These are phyloP conservation scores for Fraxinus greggii DNA, from an alignment of 305 asterid species.

Conservation along the genomic window DNA sequence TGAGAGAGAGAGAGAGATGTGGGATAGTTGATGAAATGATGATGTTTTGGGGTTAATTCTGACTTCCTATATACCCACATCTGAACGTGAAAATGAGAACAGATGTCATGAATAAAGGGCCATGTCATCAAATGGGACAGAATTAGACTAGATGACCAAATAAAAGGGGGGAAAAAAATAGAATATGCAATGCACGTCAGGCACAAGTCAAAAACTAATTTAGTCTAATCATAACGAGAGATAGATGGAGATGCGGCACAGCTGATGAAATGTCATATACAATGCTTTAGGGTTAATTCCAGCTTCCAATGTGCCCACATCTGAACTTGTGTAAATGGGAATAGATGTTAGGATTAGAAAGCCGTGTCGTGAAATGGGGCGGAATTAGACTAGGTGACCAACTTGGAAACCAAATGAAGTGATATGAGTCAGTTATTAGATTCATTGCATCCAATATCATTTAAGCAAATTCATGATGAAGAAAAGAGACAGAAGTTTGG, in stretches of 20 bases:
- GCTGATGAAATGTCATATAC: neutral
- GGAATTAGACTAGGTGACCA: neutral
- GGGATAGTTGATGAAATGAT: neutral
- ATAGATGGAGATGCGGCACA: neutral
- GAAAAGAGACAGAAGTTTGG: neutral
- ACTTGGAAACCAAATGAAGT: neutral
- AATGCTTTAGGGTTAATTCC: neutral
- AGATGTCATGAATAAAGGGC: neutral
- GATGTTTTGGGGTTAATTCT: neutral
- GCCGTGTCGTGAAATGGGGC: neutral
- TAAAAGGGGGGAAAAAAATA: neutral
- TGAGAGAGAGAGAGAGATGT: neutral
- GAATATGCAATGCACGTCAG: neutral
- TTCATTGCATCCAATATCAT: constrained; percentile 3
- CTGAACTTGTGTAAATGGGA: neutral
- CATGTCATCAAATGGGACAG: neutral
- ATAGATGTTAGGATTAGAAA: neutral
- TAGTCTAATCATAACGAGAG: neutral
- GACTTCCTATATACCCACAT: neutral
- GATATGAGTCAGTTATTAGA: neutral
- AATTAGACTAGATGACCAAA: neutral
- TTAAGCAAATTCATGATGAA: neutral
- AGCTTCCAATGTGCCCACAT: neutral
- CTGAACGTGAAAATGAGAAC: neutral
- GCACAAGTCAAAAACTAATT: neutral